Conservation (phyloP, 164 flowering plant genomes). For the Dillenia turbinata region DNA sequence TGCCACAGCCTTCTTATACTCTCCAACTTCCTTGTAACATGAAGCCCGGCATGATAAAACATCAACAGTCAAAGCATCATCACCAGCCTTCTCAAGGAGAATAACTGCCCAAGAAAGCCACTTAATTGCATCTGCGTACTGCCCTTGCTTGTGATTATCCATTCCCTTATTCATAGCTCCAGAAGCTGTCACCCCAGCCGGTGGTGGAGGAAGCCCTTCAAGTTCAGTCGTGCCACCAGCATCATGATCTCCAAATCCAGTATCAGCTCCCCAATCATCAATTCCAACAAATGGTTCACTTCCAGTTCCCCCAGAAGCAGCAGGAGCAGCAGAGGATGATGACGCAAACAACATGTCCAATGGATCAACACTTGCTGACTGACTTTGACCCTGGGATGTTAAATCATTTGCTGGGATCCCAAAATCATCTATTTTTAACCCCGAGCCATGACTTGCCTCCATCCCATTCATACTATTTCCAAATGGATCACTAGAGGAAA, state of each 20-base stretch:
- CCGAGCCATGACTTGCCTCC: slow-evolving; percentile 21
- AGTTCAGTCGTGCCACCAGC: slow-evolving; percentile 69
- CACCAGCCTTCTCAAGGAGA: slow-evolving; percentile 74
- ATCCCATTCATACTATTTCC: slow-evolving; percentile 19
- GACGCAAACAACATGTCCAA: slow-evolving; percentile 60
- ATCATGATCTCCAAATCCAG: slow-evolving; percentile 54
- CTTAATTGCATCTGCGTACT: slow-evolving; percentile 96
- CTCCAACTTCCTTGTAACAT: slow-evolving; percentile 98
- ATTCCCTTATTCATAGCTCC: slow-evolving; percentile 82
- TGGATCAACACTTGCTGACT: slow-evolving; percentile 45
- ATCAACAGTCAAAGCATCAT: slow-evolving; percentile 42
- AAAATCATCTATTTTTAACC: slow-evolving; percentile 35
- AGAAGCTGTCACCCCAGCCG: slow-evolving; percentile 70
- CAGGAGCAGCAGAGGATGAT: slow-evolving; percentile 31
- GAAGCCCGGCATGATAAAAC: slow-evolving; percentile 82
- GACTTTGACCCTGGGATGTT: slow-evolving; percentile 33
- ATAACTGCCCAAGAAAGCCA: slow-evolving; percentile 93
- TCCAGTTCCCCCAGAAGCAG: slow-evolving; percentile 25
- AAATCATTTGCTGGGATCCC: slow-evolving; percentile 27
- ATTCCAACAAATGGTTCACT: slow-evolving; percentile 36
- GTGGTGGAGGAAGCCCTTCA: slow-evolving; percentile 96
- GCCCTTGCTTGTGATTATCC: slow-evolving; percentile 88
- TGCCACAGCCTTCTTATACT: slow-evolving; percentile 94
- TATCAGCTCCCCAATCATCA: slow-evolving; percentile 78
- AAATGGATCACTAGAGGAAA: slow-evolving; percentile 21